Base-by-base conservation (phyloP, 768 basidiomycete genomes). In the Auriscalpium microsporum region DNA sequence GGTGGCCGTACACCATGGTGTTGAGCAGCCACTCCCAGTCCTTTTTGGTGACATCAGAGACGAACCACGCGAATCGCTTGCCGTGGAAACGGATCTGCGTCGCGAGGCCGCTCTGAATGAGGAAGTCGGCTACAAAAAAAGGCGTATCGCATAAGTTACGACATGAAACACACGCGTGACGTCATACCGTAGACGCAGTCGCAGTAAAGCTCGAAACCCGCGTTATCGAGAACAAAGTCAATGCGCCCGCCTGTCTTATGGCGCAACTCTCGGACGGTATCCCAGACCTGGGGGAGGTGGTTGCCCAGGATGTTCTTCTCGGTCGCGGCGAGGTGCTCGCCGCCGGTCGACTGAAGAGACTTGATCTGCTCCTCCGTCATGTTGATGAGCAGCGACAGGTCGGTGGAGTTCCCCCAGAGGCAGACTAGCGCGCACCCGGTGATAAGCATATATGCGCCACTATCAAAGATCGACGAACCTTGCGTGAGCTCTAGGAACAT, bases 321-420 rank as follows among this genome's bases (percentile, higher is more conserved):
- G 1, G 94, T 94, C 1, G 92, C 90, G 3, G 94, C 94, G 46
- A 97, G 83, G 58, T 91, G 83, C 47, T 93, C 94, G n/a, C 93
- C 92, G 10, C 94, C 94, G 16, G 94, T 95, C 13, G 93, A 94
- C 67, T 97, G 94, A n/a, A 96, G 78, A 47, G 86, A 81, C 68
- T 93, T 94, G 73, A 97, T 96, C 69, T 96, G 94, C 34, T 96
- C 94, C 71, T 97, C 94, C 8, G 89, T 89, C 94, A 96, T 95
- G 72, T 97, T 91, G 70, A 96, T 97, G 56, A 96, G 77, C 38
- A 97, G 78, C 2, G 93, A 95, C 50, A 96, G 76, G 70, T 96
- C 94, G 50, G 94, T 97, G 9, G 94, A 93, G 72, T 97, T 96
- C 14, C 94, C 94, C 94, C 94, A 96, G 11, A 95, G 78, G 67